phyloP scores from a whole-genome alignment of 2,329 filamentous ascomycete genomes.

The Colletotrichum liaoningense region DNA sequence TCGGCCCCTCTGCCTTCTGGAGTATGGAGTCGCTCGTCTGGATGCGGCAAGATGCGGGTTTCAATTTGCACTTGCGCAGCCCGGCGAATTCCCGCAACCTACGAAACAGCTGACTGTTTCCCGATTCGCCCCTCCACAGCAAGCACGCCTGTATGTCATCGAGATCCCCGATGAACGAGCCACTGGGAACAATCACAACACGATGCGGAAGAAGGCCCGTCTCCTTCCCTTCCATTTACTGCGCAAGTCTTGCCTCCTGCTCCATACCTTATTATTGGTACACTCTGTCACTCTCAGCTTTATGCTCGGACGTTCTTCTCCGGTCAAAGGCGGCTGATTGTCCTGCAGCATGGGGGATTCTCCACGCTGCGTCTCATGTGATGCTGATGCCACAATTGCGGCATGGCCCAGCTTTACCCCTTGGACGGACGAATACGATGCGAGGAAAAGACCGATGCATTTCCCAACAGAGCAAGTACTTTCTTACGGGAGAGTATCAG shows the following conservation, averaged over 20 bases:
- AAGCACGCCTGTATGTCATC: slow-evolving; percentile 28
- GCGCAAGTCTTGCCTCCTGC: no score
- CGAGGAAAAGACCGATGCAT: slow-evolving; percentile 23
- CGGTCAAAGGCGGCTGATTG: slow-evolving; percentile 14
- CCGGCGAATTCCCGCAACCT: slow-evolving; percentile 26
- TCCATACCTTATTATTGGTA: background rate
- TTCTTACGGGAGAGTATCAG: background rate
- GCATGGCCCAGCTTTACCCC: background rate
- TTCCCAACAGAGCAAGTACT: slow-evolving; percentile 28
- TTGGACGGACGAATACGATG: slow-evolving; percentile 28
- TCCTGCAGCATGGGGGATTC: background rate
- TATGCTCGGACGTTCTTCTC: slow-evolving; percentile 29
- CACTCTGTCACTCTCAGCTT: background rate
- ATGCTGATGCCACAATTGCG: slow-evolving; percentile 13
- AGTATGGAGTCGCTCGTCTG: background rate
- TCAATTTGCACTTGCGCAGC: slow-evolving; percentile 25
- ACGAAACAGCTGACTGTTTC: slow-evolving; percentile 27
- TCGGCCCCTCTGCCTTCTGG: slow-evolving; percentile 8
- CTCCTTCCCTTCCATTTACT: background rate
- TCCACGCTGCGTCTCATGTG: slow-evolving; percentile 23
- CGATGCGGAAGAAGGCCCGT: background rate
- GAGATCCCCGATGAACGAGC: slow-evolving; percentile 29
- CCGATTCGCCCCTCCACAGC: slow-evolving; percentile 25
- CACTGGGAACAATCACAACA: background rate
- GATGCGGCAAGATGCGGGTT: slow-evolving; percentile 33